Base-by-base conservation (phyloP, 2,329 filamentous ascomycete species). In the Aspergillus tubingensis region DNA sequence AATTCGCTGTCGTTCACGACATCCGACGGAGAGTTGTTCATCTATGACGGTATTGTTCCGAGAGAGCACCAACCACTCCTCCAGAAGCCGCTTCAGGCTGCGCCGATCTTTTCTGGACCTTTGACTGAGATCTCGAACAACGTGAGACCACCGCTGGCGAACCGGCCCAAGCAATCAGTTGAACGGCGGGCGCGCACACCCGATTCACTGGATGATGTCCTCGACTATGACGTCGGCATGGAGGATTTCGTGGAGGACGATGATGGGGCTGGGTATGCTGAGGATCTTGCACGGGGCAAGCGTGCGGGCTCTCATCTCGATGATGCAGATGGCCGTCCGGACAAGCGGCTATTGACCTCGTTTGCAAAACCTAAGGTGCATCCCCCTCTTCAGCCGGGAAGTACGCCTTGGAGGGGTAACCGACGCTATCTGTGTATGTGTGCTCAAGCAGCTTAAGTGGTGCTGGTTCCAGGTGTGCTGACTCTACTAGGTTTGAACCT, bases 381-480 rank as follows among this genome's bases (percentile, higher is more conserved):
- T 68, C 86, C 89, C 56, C 80, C 94, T 2, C 96, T 99, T 74
- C 96, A 99, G 74, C 91, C 94, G 0, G 94, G 95, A 1, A 93
- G 92, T 57, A 99, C 95, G 0, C 94, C 94, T 0, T 99, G 95
- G 96, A 87, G 92, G 63, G 95, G 95, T 1, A 95, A 96, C 74
- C 85, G 95, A 64, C 91, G 94, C 72, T 96, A 99, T 72, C 84
- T 99, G 0, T 96, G 92, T 80, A 74, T 63, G 77, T 57, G 21
- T 41, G 30, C 8, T 21, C 11, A 21, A 15, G 38, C 5, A 17
- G 8, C 47, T 8, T 41, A 38, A 17, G 19, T 39, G 52, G 2
- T 17, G 7, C 11, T 50, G 15, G 13, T 39, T 11, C 32, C n/a
- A 13, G 38, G 11, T 30, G 57, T 63, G 58, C 74, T 79, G 60